A percentile compares a stretch with the other conserved stretches of the same genome.
Evolutionary conservation across 805 yeast genomes (phyloP).

Genomic region (Yarrowia sp.): DNA sequence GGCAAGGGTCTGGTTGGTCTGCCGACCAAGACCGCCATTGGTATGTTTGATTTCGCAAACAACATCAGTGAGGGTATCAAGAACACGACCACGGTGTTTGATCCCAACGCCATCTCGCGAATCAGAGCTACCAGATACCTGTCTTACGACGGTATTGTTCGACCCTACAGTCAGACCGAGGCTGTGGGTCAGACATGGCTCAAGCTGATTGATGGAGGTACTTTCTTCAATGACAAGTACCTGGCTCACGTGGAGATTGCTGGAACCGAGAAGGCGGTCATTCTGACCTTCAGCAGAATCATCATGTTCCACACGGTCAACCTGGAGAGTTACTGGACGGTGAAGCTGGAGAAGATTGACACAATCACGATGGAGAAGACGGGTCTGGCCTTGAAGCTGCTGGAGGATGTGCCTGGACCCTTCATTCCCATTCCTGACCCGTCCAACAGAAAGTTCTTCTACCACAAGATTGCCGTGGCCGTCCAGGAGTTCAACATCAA

Average conservation of each 20-base stretch:
- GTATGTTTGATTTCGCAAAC: conserved; percentile 88
- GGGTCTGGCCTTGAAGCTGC: conserved; percentile 74
- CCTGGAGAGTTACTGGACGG: conserved; percentile 73
- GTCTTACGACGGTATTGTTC: conserved; percentile 71
- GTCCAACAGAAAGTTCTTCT: conserved; percentile 67
- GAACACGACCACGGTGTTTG: conserved; percentile 89
- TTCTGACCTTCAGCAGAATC: conserved; percentile 76
- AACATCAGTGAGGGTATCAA: conserved; percentile 93
- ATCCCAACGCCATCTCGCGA: conserved; percentile 74
- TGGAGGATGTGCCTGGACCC: conserved; percentile 63
- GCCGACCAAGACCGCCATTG: conserved; percentile 97
- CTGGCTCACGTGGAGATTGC: conserved; percentile 85
- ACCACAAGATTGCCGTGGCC: conserved; percentile 76
- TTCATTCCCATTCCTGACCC: conserved; percentile 83
- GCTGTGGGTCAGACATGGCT: conserved; percentile 96
- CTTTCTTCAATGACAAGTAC: conserved; percentile 72
- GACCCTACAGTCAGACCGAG: conserved; percentile 77
- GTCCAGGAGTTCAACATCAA: conserved; percentile 72
- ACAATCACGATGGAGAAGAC: conserved; percentile 77
- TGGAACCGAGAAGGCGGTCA: conserved; percentile 77
- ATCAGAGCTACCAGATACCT: conserved; percentile 84
- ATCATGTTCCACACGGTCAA: conserved; percentile 69
- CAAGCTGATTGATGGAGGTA: conserved; percentile 82
- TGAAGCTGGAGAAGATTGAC: conserved; percentile 67
- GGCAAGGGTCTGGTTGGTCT: conserved; percentile 95